Percentiles rank a stretch among this genome's conserved stretches.
phyloP scores from a whole-genome alignment of 495 filamentous ascomycete species.

The Physcia stellaris region DNA sequence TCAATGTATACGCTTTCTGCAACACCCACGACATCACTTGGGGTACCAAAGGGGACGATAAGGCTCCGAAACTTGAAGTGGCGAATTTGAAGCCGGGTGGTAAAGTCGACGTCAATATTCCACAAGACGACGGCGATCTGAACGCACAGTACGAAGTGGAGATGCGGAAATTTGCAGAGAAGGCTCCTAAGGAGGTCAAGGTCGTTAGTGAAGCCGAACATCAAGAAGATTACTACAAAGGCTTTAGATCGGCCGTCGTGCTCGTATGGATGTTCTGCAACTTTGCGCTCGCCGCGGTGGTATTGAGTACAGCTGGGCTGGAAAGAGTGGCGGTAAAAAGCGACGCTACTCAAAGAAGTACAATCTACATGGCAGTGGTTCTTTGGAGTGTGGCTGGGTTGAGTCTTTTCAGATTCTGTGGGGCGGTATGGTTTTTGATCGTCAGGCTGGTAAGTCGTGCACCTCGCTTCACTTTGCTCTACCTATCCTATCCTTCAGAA shows the following conservation, averaged over 20 bases:
- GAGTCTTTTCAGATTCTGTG: constrained; percentile 78
- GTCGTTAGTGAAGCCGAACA: constrained; percentile 51
- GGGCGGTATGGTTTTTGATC: constrained; percentile 89
- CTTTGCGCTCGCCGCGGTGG: constrained; percentile 76
- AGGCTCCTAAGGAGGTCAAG: constrained; percentile 50
- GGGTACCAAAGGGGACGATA: constrained; percentile 94
- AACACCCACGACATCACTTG: constrained; percentile 96
- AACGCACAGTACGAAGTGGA: constrained; percentile 93
- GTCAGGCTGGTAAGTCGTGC: constrained; percentile 65
- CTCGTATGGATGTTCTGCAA: constrained; percentile 95
- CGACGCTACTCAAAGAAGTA: constrained; percentile 32
- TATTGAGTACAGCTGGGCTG: constrained; percentile 72
- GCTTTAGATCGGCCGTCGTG: constrained; percentile 83
- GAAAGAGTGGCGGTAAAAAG: constrained; percentile 44
- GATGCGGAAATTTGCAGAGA: constrained; percentile 58
- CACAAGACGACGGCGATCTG: constrained; percentile 70
- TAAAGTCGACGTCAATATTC: constrained; percentile 86
- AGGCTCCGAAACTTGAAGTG: constrained; percentile 64
- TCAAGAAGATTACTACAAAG: constrained; percentile 97
- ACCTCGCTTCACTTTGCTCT: background rate
- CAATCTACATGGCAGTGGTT: constrained; percentile 82
- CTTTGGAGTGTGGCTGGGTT: constrained; percentile 86
- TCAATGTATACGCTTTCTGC: constrained; percentile 97
- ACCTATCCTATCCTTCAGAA: background rate
- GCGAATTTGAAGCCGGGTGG: constrained; percentile 79